phyloP scores from a whole-genome alignment of 805 yeast species.

The Starmerella roubikii region DNA sequence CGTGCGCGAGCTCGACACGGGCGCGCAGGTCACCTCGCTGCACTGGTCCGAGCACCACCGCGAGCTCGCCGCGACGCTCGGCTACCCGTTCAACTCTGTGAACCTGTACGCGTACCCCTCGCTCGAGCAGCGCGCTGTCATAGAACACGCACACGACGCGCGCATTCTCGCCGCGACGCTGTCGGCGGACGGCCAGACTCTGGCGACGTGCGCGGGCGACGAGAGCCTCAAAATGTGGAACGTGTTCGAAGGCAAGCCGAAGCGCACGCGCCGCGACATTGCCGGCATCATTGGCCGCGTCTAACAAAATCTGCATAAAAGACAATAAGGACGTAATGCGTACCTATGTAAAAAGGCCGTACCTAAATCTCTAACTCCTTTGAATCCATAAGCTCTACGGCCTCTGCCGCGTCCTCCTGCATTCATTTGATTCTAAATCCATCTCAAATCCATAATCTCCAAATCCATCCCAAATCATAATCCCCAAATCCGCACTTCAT shows the following conservation, averaged over 20 bases:
- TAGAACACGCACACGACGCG: conserved; percentile 72
- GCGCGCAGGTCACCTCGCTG: conserved; percentile 85
- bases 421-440: too few relatives aligned
- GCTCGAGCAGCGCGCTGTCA: conserved; percentile 75
- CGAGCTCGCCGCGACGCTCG: conserved; percentile 89
- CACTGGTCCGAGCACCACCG: conserved; percentile 56
- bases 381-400: too few relatives aligned
- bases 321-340: background rate
- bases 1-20: conserved; percentile 75
- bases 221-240: conserved; percentile 94
- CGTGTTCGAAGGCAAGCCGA: conserved; percentile 43
- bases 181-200: conserved; percentile 78
- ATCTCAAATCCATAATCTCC: too few relatives aligned
- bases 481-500: too few relatives aligned
- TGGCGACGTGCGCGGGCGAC: conserved; percentile 93
- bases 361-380: conserved; percentile 7
- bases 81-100: conserved; percentile 76
- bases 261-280: background rate
- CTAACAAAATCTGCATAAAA: background rate
- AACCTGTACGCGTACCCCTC: conserved; percentile 77
- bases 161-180: conserved; percentile 70
- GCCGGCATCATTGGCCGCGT: background rate
- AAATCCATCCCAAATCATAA: too few relatives aligned
- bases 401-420: too few relatives aligned
- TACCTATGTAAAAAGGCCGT: background rate